Evolutionary conservation across 306 rosid genomes (phyloP).

Genomic region (Citrullus colocynthis): DNA sequence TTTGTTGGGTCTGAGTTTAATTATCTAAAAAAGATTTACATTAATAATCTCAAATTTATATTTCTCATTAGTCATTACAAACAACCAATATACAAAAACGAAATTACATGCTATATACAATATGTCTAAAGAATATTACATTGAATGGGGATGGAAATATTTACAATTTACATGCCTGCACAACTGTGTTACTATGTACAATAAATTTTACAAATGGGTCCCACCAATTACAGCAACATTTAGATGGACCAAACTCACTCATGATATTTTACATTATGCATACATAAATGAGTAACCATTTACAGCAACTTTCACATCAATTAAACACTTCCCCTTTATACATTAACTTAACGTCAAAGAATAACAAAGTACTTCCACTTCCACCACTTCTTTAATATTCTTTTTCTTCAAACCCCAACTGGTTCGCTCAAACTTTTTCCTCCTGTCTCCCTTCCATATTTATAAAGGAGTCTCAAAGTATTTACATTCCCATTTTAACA

Average conservation of each 20-base stretch:
- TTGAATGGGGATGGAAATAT: not conserved
- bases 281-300: not conserved
- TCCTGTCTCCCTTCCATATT: not conserved
- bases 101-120: not conserved
- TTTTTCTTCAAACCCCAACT: not conserved
- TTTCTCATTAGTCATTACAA: not conserved
- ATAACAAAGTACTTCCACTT: too few relatives aligned
- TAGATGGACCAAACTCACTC: not conserved
- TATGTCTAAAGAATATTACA: not conserved
- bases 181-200: not conserved
- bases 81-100: not conserved
- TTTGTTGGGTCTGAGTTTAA: too few relatives aligned
- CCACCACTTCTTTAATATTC: not conserved
- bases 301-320: not conserved
- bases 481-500: not conserved
- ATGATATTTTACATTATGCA: not conserved
- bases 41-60: not conserved
- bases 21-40: not conserved
- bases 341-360: not conserved
- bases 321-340: not conserved
- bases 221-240: not conserved
- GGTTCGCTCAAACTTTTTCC: not conserved
- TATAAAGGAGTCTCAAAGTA: not conserved
- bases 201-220: slow-evolving; percentile 3
- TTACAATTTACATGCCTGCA: not conserved